A percentile compares a stretch with the other conserved stretches of the same genome.
Evolutionary conservation across 1,284 basidiomycete species (phyloP).

Genomic region (Ceratobasidium sp.): DNA sequence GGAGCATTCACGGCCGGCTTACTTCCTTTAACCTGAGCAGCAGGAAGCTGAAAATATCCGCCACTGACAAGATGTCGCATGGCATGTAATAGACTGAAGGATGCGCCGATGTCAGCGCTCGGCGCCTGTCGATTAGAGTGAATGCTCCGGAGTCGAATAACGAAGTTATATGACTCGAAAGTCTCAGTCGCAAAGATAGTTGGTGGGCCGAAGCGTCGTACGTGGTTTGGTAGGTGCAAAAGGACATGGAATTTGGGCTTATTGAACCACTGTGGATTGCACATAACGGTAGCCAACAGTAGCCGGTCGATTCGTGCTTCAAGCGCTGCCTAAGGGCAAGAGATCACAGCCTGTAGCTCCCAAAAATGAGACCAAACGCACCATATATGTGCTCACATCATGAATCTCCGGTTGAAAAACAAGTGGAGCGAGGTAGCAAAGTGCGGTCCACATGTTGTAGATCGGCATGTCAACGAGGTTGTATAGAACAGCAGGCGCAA

Average conservation of each 20-base stretch:
- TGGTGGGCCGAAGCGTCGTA: slow-evolving; percentile 58
- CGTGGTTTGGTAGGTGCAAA: slow-evolving; percentile 50
- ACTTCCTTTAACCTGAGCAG: no score
- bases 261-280: slow-evolving; percentile 59
- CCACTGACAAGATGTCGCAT: slow-evolving; percentile 8
- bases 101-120: not conserved
- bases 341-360: not conserved
- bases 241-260: slow-evolving; percentile 59
- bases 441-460: not conserved
- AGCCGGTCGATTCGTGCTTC: slow-evolving; percentile 48
- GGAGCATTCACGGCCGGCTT: not conserved
- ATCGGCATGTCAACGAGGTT: not conserved
- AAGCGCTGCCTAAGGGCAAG: not conserved
- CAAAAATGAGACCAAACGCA: not conserved
- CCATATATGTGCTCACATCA: slow-evolving; percentile 52
- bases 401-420: slow-evolving; percentile 59
- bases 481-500: slow-evolving; percentile 58
- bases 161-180: slow-evolving; percentile 65
- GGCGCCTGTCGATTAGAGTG: slow-evolving; percentile 57
- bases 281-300: slow-evolving; percentile 52
- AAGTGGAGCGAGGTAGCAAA: slow-evolving; percentile 53
- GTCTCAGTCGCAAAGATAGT: slow-evolving; percentile 61
- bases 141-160: slow-evolving; percentile 61
- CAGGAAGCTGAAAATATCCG: slow-evolving; percentile 7
- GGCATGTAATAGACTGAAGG: not conserved